Conservation (phyloP, 306 rosid species). For the Vachellia collinsii region DNA sequence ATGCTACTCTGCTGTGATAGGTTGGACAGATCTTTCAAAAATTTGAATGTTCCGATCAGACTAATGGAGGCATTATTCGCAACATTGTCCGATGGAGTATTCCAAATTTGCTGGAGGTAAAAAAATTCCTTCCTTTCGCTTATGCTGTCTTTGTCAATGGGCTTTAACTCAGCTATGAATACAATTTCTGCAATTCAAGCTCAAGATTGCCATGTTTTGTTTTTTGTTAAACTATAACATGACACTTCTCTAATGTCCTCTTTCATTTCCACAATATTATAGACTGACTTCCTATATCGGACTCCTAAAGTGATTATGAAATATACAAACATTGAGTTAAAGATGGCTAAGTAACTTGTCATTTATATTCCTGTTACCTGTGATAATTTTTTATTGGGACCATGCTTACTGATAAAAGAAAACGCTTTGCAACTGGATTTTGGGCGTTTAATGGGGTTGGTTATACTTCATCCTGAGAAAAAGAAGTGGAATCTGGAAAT, state of each 20-base stretch:
- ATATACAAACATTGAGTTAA: conserved; percentile 7
- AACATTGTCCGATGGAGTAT: conserved; percentile 93
- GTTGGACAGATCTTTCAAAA: conserved; percentile 94
- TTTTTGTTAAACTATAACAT: conserved; percentile 1
- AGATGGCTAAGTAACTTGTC: conserved; percentile 21
- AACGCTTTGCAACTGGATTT: conserved; percentile 4
- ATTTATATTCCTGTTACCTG: conserved; percentile 19
- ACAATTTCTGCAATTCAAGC: background rate
- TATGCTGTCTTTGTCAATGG: conserved; percentile 6
- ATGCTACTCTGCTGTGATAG: conserved; percentile 46
- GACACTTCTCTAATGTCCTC: conserved; percentile 10
- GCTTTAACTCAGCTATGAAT: conserved; percentile 13
- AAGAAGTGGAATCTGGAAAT: background rate
- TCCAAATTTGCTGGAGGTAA: conserved; percentile 82
- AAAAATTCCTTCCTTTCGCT: conserved; percentile 25
- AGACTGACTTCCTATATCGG: background rate
- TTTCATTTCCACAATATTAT: conserved; percentile 20
- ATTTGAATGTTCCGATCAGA: conserved; percentile 72
- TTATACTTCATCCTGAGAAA: background rate
- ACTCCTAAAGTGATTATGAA: conserved; percentile 9
- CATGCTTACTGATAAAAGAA: conserved; percentile 4
- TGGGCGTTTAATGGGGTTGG: background rate
- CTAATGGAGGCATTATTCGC: conserved; percentile 64
- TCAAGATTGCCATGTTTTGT: conserved; percentile 14
- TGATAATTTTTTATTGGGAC: conserved; percentile 21